Conservation (phyloP, 371 early-diverging fungal species). For the Rhizomucor pusillus region DNA sequence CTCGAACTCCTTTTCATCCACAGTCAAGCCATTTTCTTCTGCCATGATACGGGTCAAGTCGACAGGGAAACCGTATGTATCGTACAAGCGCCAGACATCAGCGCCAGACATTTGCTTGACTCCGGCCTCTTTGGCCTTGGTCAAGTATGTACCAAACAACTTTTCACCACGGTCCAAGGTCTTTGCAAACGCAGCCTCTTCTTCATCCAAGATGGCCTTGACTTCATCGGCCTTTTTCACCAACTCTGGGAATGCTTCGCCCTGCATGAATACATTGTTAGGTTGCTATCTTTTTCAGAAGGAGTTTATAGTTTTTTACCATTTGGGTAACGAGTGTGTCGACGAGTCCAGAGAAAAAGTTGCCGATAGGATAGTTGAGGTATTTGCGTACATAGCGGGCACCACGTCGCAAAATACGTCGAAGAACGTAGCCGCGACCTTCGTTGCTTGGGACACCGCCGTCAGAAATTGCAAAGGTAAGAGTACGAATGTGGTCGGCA, state of each 20-base stretch:
- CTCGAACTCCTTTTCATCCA: constrained; percentile 89
- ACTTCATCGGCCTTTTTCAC: constrained; percentile 69
- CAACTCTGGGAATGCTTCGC: constrained; percentile 89
- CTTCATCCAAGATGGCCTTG: constrained; percentile 94
- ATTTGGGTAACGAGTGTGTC: constrained; percentile 83
- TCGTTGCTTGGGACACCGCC: constrained; percentile 97
- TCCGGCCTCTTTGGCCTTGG: constrained; percentile 65
- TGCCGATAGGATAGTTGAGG: constrained; percentile 87
- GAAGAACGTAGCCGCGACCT: constrained; percentile 99
- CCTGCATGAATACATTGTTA: constrained; percentile 24
- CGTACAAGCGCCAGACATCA: constrained; percentile 98
- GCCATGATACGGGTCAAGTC: constrained; percentile 99
- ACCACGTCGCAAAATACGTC: constrained; percentile 98
- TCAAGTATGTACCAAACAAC: constrained; percentile 85
- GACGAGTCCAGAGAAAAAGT: constrained; percentile 89
- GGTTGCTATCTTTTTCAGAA: neutral
- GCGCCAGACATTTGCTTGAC: constrained; percentile 75
- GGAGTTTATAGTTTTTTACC: constrained; percentile 23
- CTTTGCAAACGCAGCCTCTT: constrained; percentile 95
- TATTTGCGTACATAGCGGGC: constrained; percentile 94
- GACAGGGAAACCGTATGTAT: constrained; percentile 99
- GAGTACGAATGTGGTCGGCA: constrained; percentile 98
- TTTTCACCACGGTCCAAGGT: constrained; percentile 98
- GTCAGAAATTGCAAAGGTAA: constrained; percentile 97
- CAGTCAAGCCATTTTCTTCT: constrained; percentile 88